Percentiles rank a stretch among this genome's conserved stretches.
phyloP scores from a whole-genome alignment of 2,329 filamentous ascomycete genomes.

The Chaetomiaceae sp. region DNA sequence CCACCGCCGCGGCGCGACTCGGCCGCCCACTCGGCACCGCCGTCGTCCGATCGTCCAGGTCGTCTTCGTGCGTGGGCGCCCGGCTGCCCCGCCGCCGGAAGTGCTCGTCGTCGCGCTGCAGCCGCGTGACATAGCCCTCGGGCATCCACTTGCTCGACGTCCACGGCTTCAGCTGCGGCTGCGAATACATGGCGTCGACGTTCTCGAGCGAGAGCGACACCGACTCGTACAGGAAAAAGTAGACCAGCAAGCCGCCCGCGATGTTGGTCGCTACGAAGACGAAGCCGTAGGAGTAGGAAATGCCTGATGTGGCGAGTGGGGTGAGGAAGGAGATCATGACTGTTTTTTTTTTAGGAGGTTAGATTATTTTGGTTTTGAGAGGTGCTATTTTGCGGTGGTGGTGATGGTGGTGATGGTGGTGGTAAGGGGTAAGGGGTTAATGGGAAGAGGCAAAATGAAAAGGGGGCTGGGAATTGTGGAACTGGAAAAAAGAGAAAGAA shows the following conservation, averaged over 20 bases:
- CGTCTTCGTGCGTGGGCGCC: slow-evolving; percentile 3
- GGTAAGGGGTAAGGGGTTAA: too few relatives aligned
- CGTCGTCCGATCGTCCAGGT: slow-evolving; percentile 19
- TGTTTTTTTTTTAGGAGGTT: too few relatives aligned
- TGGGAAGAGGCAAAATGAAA: too few relatives aligned
- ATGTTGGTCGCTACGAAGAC: slow-evolving; percentile 62
- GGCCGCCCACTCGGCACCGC: slow-evolving; percentile 16
- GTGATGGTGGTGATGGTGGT: too few relatives aligned
- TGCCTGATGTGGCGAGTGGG: slow-evolving; percentile 59
- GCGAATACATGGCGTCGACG: slow-evolving; percentile 61
- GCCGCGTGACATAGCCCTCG: slow-evolving; percentile 23
- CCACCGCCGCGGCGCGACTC: slow-evolving; percentile 1
- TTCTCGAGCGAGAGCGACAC: slow-evolving; percentile 57
- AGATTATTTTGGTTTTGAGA: too few relatives aligned
- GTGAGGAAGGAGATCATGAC: slow-evolving; percentile 57
- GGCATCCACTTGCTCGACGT: slow-evolving; percentile 46
- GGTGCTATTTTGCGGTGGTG: too few relatives aligned
- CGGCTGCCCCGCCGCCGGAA: slow-evolving; percentile 4
- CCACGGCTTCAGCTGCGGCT: slow-evolving; percentile 51
- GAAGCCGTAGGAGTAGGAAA: slow-evolving; percentile 60
- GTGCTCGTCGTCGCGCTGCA: slow-evolving; percentile 19
- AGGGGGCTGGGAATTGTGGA: too few relatives aligned
- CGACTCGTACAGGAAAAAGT: slow-evolving; percentile 61
- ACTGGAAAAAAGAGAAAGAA: too few relatives aligned
- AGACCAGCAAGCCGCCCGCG: slow-evolving; percentile 53